Evolutionary conservation across 2,329 filamentous ascomycete species (phyloP), one percentile per base, ranked within the genome.

Genomic region (Albophoma yamanashiensis): DNA sequence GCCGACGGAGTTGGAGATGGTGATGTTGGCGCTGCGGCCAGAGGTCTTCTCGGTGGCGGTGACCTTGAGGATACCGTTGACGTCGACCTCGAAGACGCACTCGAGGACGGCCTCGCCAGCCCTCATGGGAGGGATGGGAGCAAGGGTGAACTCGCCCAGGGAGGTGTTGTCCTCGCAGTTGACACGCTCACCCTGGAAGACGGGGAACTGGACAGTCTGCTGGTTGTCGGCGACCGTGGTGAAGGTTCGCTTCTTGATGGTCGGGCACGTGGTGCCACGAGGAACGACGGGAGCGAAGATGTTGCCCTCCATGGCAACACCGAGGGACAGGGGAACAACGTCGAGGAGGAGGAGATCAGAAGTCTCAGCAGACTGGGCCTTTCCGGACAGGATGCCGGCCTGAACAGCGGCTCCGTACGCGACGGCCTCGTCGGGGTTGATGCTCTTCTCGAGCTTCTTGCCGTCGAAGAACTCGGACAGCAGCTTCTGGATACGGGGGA

Each of bases 361-460:
- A 63, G 93, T 97, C 73, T 97, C 94, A 69, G 91, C 91, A 56
- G 92, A 96, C 67, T 91, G 94, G 69, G 94, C 94, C 88, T 97
- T 96, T 76, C 94, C 94, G 62, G 93, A 97, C 67, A 99, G 88
- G 76, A 99, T 97, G 87, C 92, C 94, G 68, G 94, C 94, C 83
- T 99, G 94, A 64, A 99, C 93, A 70, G 94, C 94, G 67, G 94
- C 94, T 87, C 94, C 94, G 80, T 97, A 97, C 70, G 94, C 94
- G 73, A 99, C 94, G 69, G 94, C 94, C 85, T 99, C 94, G 75
- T 99, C 94, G 71, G 94, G 94, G 87, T 99, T 99, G 83, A 97
- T 97, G 84, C 90, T 94, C 85, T 97, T 97, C 87, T 97, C 93
- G 68, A 97, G 91, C 89, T 99, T 97, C 91, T 99, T 99, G 80